Conservation (phyloP, 2,329 filamentous ascomycete species). For the Cladosporium sp. region DNA sequence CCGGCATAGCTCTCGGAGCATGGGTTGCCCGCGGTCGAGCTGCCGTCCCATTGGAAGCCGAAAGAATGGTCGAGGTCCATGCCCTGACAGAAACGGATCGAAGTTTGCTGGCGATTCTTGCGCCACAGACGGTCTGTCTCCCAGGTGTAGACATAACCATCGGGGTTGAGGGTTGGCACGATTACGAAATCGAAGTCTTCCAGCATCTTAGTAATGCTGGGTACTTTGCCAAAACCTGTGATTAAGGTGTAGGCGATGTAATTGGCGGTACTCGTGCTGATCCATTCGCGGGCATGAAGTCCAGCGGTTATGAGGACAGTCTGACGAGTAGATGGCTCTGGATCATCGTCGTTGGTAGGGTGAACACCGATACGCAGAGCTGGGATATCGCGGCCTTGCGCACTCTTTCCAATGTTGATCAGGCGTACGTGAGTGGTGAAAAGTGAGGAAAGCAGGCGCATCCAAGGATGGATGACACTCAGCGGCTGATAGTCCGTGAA, state of each 20-base stretch:
- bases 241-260: constrained; percentile 88
- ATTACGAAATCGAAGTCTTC: constrained; percentile 84
- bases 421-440: constrained; percentile 75
- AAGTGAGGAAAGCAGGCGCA: constrained; percentile 83
- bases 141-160: constrained; percentile 94
- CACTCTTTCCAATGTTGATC: constrained; percentile 75
- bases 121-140: constrained; percentile 87
- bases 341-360: constrained; percentile 45
- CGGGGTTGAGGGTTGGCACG: constrained; percentile 84
- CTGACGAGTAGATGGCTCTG: constrained; percentile 54
- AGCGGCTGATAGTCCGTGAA: constrained; percentile 90
- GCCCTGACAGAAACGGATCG: constrained; percentile 76
- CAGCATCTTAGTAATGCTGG: constrained; percentile 69
- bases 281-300: constrained; percentile 94
- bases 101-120: constrained; percentile 84
- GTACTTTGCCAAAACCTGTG: constrained; percentile 69
- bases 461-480: constrained; percentile 82
- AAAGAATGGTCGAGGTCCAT: constrained; percentile 87
- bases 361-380: constrained; percentile 71
- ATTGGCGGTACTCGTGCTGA: constrained; percentile 84
- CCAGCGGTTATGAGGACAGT: constrained; percentile 81
- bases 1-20: constrained; percentile 91
- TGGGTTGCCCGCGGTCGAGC: constrained; percentile 63
- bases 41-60: constrained; percentile 75
- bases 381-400: constrained; percentile 80